Evolutionary conservation across 1,284 basidiomycete species (phyloP), one percentile per base, ranked within the genome.

Genomic region (Sanghuangporus baumii): DNA sequence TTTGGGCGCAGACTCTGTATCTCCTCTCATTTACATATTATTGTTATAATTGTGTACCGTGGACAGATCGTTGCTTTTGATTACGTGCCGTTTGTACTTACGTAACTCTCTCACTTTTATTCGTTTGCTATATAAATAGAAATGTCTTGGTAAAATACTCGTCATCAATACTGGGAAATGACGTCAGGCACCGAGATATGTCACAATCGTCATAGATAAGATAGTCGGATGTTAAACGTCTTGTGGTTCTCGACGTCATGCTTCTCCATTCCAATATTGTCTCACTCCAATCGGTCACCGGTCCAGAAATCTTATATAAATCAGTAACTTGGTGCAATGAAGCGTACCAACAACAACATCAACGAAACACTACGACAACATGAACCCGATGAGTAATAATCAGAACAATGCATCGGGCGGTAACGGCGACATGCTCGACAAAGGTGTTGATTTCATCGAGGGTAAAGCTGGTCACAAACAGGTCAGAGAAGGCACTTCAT

Each of bases 391-490:
- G n/a, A 20, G 8, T 3, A 41, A 37, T 38, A 40, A 38, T 6
- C 18, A 40, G 16, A 40, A 16, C 12, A 57, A 38, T 43, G 26
- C 40, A n/a, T 12, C 55, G 9, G 38, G 20, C 1, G 43, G 20
- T 16, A 40, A 50, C 31, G 66, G 67, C 9, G 67, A 68, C 54
- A 50, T 59, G 14, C 65, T 69, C 12, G 66, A 69, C 61, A 69
- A 69, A 55, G 67, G 67, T 20, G 64, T 69, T 37, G 64, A 69
- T 31, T 63, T 59, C 20, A 34, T 52, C 43, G 67, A 61, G 41
- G 47, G 54, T 6, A 63, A 61, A 41, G 59, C 60, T n/a, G 67
- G 67, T 20, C 68, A 69, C 50, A 61, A 66, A 37, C 61, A 66
- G 64, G 67, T 67, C 14, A 37, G 31, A 23, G 16, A 26, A 11